phyloP scores from a whole-genome alignment of 805 yeast genomes.

The Saccharomycopsis amapae region DNA sequence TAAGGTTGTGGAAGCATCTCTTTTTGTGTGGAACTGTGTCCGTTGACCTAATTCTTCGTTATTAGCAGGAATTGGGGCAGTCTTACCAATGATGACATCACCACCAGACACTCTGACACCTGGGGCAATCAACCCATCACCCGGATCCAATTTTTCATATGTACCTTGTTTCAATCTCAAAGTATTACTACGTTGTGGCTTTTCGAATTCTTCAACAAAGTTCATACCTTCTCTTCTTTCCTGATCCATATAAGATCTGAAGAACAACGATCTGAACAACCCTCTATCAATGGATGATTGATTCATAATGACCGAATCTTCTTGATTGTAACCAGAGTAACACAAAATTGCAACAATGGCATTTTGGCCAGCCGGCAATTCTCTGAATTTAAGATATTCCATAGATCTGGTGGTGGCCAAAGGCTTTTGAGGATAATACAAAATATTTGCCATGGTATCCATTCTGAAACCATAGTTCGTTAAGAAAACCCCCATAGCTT shows the following conservation, averaged over 20 bases:
- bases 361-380: slow-evolving; percentile 97
- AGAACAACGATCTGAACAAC: slow-evolving; percentile 88
- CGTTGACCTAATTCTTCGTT: slow-evolving; percentile 98
- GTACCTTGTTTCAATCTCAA: slow-evolving; percentile 96
- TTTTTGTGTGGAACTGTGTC: slow-evolving; percentile 94
- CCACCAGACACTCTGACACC: slow-evolving; percentile 99
- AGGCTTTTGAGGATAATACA: slow-evolving; percentile 97
- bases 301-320: slow-evolving; percentile 99
- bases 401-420: slow-evolving; percentile 95
- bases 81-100: slow-evolving; percentile 96
- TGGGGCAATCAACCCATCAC: slow-evolving; percentile 96
- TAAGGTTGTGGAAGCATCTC: slow-evolving; percentile 97
- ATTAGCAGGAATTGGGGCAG: slow-evolving; percentile 99
- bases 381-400: slow-evolving; percentile 96
- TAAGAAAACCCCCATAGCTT: slow-evolving; percentile 98
- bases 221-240: slow-evolving; percentile 98
- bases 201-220: slow-evolving; percentile 94
- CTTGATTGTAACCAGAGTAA: slow-evolving; percentile 98
- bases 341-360: slow-evolving; percentile 98
- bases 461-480: slow-evolving; percentile 94
- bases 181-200: slow-evolving; percentile 92
- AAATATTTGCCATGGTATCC: slow-evolving; percentile 99
- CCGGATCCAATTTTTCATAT: slow-evolving; percentile 94
- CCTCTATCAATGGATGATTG: slow-evolving; percentile 97
- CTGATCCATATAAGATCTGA: slow-evolving; percentile 97